Evolutionary conservation across 805 yeast species (phyloP).

Genomic region (Candida arabinofermentans): DNA sequence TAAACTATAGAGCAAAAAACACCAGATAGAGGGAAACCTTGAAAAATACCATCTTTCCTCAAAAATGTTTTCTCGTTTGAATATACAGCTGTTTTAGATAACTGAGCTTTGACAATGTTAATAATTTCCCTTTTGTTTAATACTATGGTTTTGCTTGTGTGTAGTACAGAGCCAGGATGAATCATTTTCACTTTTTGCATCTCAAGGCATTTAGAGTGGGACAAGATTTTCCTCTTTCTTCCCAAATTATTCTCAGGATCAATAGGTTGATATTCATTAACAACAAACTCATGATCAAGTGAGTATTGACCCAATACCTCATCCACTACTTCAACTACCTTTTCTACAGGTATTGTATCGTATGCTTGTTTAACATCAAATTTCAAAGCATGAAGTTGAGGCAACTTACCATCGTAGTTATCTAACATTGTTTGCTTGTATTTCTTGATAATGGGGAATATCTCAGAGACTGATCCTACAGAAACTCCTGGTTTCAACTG

Average conservation of each 20-base stretch:
- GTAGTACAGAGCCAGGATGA: not conserved
- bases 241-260: not conserved
- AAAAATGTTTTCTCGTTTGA: constrained; percentile 35
- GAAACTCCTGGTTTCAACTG: constrained; percentile 10
- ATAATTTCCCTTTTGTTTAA: constrained; percentile 43
- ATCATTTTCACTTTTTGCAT: not conserved
- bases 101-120: constrained; percentile 44
- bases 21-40: constrained; percentile 78
- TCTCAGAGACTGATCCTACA: constrained; percentile 39
- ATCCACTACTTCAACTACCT: constrained; percentile 17
- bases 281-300: constrained; percentile 7
- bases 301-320: constrained; percentile 18
- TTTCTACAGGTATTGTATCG: constrained; percentile 59
- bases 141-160: constrained; percentile 13
- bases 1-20: constrained; percentile 71
- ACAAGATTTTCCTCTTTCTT: not conserved
- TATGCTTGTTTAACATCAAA: constrained; percentile 78
- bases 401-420: constrained; percentile 23
- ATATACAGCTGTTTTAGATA: constrained; percentile 45
- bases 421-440: constrained; percentile 33
- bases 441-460: constrained; percentile 34
- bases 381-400: constrained; percentile 49
- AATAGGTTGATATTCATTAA: constrained; percentile 8
- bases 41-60: constrained; percentile 73
- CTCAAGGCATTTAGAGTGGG: too few species aligned